Conservation (phyloP, 139 green algal genomes). For the Chlorella sp. region DNA sequence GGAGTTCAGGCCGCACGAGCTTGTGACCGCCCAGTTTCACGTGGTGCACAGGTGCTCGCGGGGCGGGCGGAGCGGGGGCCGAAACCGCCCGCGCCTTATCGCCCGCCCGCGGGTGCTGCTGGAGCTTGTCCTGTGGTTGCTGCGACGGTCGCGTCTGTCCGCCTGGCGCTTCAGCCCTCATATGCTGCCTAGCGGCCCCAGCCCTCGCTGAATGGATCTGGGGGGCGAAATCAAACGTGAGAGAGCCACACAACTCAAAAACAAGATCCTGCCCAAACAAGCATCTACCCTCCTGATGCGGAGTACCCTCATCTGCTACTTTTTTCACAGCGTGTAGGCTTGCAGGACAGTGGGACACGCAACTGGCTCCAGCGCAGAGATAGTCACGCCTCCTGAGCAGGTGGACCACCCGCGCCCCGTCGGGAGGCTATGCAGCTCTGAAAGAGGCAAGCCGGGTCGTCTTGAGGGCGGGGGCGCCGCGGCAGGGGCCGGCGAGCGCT, state of each 20-base stretch:
- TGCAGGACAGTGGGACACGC: too few species aligned
- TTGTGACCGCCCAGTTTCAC: too few species aligned
- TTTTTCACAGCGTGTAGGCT: neutral
- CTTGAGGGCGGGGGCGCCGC: too few species aligned
- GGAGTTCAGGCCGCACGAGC: too few species aligned
- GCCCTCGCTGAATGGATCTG: neutral
- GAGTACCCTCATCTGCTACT: neutral
- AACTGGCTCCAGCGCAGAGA: too few species aligned
- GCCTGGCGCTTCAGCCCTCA: neutral
- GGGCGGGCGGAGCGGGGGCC: neutral
- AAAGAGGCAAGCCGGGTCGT: neutral
- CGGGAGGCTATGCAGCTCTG: neutral
- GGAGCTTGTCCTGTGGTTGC: neutral
- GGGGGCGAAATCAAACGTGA: neutral
- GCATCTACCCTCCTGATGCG: neutral
- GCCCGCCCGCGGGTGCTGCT: too few species aligned
- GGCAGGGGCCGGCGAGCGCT: too few species aligned
- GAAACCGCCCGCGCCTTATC: neutral
- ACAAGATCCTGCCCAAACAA: neutral
- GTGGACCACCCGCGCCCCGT: too few species aligned
- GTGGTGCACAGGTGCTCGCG: neutral
- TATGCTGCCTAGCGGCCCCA: neutral
- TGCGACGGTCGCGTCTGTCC: neutral
- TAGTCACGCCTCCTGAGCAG: too few species aligned
- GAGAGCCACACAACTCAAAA: neutral